Percentiles rank a stretch among this genome's conserved stretches.
phyloP scores from a whole-genome alignment of 139 green algal species.

The Raphidocelis subcapitata region DNA sequence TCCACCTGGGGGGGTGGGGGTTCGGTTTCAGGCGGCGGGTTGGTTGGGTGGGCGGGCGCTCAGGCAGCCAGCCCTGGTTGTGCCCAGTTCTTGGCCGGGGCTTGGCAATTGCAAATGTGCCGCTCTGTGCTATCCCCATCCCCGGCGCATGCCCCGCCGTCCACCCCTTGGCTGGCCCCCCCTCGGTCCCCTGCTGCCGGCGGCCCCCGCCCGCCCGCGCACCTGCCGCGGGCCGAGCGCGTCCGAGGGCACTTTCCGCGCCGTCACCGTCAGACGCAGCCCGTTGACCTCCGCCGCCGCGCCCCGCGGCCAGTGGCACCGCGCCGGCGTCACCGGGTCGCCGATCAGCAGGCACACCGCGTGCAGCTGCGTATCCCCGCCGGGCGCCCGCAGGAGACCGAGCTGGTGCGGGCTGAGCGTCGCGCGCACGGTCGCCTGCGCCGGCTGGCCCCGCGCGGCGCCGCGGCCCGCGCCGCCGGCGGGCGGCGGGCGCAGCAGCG shows the following conservation, averaged over 20 bases:
- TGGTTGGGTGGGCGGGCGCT: background rate
- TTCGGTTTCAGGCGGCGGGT: background rate
- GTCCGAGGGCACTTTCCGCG: background rate
- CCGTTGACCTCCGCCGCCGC: background rate
- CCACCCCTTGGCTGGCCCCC: background rate
- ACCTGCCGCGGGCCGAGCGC: background rate
- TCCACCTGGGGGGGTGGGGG: conserved; percentile 1
- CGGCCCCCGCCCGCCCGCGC: background rate
- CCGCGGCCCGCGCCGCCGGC: background rate
- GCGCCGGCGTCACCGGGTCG: background rate
- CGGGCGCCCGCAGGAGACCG: background rate
- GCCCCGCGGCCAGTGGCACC: background rate
- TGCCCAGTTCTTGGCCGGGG: too few relatives aligned
- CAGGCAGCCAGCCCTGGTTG: too few relatives aligned
- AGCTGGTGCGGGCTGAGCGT: background rate
- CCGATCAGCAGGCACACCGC: background rate
- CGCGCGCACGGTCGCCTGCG: background rate
- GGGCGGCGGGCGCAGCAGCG: background rate
- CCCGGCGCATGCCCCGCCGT: background rate
- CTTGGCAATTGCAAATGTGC: too few relatives aligned
- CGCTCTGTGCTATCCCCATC: background rate
- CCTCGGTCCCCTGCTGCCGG: background rate
- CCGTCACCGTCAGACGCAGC: background rate
- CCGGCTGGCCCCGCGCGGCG: background rate
- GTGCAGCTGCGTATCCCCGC: background rate